A percentile compares a stretch with the other conserved stretches of the same genome.
phyloP scores from a whole-genome alignment of 2,329 filamentous ascomycete genomes.

The Hymenoscyphus repandus region DNA sequence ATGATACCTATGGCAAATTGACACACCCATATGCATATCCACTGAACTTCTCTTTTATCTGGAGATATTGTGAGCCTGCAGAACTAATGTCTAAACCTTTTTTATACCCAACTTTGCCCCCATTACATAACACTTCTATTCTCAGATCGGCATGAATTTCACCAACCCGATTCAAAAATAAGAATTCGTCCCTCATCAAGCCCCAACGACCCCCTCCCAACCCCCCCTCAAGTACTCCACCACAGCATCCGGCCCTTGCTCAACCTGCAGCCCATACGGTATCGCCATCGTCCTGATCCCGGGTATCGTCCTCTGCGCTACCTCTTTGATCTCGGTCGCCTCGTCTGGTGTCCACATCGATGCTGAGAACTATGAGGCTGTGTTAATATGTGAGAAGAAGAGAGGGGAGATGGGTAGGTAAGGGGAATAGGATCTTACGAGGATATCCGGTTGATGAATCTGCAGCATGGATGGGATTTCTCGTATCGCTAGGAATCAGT shows the following conservation, averaged over 20 bases:
- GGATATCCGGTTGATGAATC: slow-evolving; percentile 46
- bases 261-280: slow-evolving; percentile 48
- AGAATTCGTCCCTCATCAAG: too few species aligned
- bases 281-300: slow-evolving; percentile 47
- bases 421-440: slow-evolving; percentile 37
- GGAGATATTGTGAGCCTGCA: too few species aligned
- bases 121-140: too few species aligned
- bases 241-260: slow-evolving; percentile 49
- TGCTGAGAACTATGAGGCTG: slow-evolving; percentile 55
- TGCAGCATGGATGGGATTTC: slow-evolving; percentile 50
- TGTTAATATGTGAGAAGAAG: neutral
- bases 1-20: too few species aligned
- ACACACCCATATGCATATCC: too few species aligned
- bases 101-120: too few species aligned
- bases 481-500: slow-evolving; percentile 52
- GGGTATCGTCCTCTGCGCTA: slow-evolving; percentile 40
- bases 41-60: too few species aligned
- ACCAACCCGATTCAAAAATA: too few species aligned
- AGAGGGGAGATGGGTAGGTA: neutral
- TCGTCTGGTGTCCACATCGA: slow-evolving; percentile 48
- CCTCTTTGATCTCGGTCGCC: slow-evolving; percentile 38
- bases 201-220: slow-evolving; percentile 10
- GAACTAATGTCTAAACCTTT: too few species aligned
- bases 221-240: slow-evolving; percentile 44
- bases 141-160: too few species aligned